A percentile compares a stretch with the other conserved stretches of the same genome.
Evolutionary conservation across 1,139 yeast genomes (phyloP).

Genomic region (Diutina catenulata): DNA sequence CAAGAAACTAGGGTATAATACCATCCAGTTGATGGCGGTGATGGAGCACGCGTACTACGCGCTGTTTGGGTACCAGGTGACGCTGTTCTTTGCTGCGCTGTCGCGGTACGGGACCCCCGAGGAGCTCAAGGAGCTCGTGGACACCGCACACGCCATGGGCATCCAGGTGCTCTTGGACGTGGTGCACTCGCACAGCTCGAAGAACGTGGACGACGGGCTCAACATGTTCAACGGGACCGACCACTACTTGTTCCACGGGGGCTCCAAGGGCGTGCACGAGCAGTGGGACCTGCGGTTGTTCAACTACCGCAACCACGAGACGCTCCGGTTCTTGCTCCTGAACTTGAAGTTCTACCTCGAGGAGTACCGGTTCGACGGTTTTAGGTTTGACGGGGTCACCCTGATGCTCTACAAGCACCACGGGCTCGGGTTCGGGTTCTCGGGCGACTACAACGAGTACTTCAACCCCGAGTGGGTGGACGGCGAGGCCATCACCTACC

Average conservation of each 20-base stretch:
- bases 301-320: constrained; percentile 86
- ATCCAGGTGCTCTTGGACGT: constrained; percentile 80
- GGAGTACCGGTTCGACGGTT: constrained; percentile 83
- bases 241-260: constrained; percentile 87
- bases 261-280: constrained; percentile 73
- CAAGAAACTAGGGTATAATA: constrained; percentile 75
- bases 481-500: constrained; percentile 72
- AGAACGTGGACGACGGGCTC: constrained; percentile 87
- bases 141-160: constrained; percentile 84
- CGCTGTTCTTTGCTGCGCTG: constrained; percentile 81
- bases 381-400: constrained; percentile 94
- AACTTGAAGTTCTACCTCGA: constrained; percentile 79
- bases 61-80: constrained; percentile 91
- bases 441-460: constrained; percentile 90
- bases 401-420: constrained; percentile 88
- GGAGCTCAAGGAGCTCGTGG: constrained; percentile 80
- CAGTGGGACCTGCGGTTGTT: constrained; percentile 93
- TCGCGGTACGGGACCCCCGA: constrained; percentile 94
- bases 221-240: constrained; percentile 94
- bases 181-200: constrained; percentile 93
- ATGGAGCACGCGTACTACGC: constrained; percentile 99
- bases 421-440: constrained; percentile 80
- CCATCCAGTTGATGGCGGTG: constrained; percentile 92
- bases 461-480: constrained; percentile 75
- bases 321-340: constrained; percentile 75